Evolutionary conservation across 1,139 yeast genomes (phyloP), one percentile per base, ranked within the genome.

Genomic region (Candida sp.): DNA sequence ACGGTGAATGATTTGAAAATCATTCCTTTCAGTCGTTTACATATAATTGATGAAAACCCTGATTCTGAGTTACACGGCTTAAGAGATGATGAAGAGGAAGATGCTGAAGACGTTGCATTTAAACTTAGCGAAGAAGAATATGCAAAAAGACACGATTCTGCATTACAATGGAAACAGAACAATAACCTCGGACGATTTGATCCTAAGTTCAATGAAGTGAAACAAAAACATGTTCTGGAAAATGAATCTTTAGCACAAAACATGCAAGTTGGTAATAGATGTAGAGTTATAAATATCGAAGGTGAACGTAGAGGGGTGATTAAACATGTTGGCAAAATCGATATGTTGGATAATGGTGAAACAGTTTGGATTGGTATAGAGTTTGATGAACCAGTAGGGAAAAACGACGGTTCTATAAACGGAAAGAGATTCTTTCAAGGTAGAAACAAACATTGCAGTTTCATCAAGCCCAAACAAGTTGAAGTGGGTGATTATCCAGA

Each of bases 101-200:
- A 64, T 5, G 64, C 69, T 1, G 75, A 73, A 47, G 12, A 37
- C 5, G 60, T 56, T 27, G 72, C 66, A 22, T 88, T 75, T 58
- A 70, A 77, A 49, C 66, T 88, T 60, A 67, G 82, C 3, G 88
- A 84, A 40, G 82, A 76, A 41, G 89, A 83, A 38, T 91, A 91
- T 60, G 82, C 76, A 35, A 68, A 70, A 43, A 69, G 86, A 43
- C 45, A 63, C 4, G 80, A 84, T 44, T 74, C 93, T 0, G 95
- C 88, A 3, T 73, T 85, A 47, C 75, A 74, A 42, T 91, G 96
- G 96, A 90, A 90, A 62, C 73, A 75, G 47, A 66, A 73, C 35
- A 75, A 86, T 50, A 64, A 78, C 45, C 64, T 88, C 22, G 97
- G 97, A 0, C 68, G 93, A 41, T 90, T 84, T 57, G 79, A 84